Conservation (phyloP, 139 green algal genomes). For the Coelastrella sp. region DNA sequence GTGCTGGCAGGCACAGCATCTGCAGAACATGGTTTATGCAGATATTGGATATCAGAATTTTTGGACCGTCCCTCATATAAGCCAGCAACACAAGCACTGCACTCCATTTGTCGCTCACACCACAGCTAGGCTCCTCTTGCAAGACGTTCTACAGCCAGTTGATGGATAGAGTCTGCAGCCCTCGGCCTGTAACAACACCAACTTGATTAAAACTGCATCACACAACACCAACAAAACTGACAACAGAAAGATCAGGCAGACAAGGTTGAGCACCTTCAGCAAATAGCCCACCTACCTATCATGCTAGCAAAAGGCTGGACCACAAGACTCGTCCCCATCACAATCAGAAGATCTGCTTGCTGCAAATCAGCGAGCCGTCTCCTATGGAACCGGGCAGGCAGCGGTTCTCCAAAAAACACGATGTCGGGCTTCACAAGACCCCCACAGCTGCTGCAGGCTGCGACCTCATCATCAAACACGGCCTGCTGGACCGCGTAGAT, state of each 20-base stretch:
- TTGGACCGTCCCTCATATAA: no score
- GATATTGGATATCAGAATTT: no score
- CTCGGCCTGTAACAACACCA: no score
- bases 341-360: slow-evolving; percentile 80
- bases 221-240: slow-evolving; percentile 49
- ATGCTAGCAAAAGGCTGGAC: slow-evolving; percentile 82
- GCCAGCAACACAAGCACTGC: no score
- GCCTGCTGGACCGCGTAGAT: slow-evolving; percentile 61
- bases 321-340: slow-evolving; percentile 84
- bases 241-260: slow-evolving; percentile 52
- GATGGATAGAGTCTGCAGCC: neutral
- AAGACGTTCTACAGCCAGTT: neutral
- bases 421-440: slow-evolving; percentile 69
- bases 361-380: slow-evolving; percentile 52
- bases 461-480: slow-evolving; percentile 48
- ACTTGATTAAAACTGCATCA: neutral
- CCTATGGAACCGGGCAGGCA: slow-evolving; percentile 79
- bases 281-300: slow-evolving; percentile 44
- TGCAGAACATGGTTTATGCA: neutral
- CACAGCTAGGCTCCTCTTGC: no score
- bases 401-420: slow-evolving; percentile 91
- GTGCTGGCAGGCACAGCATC: slow-evolving; percentile 53
- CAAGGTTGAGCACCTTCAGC: neutral
- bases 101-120: no score
- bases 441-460: slow-evolving; percentile 28